A percentile compares a stretch with the other conserved stretches of the same genome.
These are phyloP conservation scores for Aspergillus brunneoviolaceus DNA, from an alignment of 2,329 filamentous ascomycete genomes.

Conservation along the genomic window DNA sequence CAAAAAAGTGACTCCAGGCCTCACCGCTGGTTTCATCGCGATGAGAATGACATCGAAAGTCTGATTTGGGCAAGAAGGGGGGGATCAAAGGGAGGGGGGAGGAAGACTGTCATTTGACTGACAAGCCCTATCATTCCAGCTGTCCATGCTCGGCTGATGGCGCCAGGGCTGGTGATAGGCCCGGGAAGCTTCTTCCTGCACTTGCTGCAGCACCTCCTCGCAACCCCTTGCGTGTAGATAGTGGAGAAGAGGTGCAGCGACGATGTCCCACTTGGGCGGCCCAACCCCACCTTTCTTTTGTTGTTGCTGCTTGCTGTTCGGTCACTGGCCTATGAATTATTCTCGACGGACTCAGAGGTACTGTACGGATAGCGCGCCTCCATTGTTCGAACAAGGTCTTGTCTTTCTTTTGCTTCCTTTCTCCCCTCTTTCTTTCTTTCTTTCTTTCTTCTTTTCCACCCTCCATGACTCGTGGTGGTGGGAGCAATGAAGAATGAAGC, in stretches of 20 bases:
- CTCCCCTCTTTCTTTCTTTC: neutral
- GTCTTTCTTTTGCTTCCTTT: neutral
- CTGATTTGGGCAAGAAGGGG: conserved; percentile 1
- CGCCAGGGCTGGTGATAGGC: conserved; percentile 19
- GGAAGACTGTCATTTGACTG: conserved; percentile 14
- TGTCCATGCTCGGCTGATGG: conserved; percentile 21
- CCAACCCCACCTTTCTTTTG: conserved; percentile 13
- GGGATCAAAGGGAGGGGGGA: conserved; percentile 3
- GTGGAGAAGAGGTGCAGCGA: conserved; percentile 15
- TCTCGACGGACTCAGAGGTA: conserved; percentile 16
- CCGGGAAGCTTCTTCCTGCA: conserved; percentile 23
- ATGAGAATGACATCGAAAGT: neutral
- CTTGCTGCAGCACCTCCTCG: conserved; percentile 15
- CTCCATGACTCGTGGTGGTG: neutral
- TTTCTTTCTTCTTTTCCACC: neutral
- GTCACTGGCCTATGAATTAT: conserved; percentile 11
- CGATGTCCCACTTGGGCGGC: conserved; percentile 14
- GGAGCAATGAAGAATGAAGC: neutral
- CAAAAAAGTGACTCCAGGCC: conserved; percentile 12
- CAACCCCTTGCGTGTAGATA: conserved; percentile 24
- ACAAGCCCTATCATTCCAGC: conserved; percentile 19
- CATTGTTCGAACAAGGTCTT: conserved; percentile 7
- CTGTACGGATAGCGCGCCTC: conserved; percentile 8
- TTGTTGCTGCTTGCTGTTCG: neutral
- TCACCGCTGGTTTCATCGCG: conserved; percentile 19